Conservation (phyloP, 352 stramenopile genomes). For the Phytopythium chamaehyphon region DNA sequence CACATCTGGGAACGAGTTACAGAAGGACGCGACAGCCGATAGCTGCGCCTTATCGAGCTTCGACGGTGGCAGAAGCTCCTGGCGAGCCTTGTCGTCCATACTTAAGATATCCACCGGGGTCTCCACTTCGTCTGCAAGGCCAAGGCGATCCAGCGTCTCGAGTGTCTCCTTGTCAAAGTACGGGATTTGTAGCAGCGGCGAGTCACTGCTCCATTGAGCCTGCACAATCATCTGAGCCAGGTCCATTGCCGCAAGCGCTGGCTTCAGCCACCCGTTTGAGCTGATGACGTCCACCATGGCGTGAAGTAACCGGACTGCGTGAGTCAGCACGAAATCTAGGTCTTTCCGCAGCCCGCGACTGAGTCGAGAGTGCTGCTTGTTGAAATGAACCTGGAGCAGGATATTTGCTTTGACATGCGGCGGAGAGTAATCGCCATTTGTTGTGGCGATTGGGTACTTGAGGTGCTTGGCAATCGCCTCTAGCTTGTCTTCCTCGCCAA, state of each 20-base stretch:
- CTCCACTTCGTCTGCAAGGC: constrained; percentile 70
- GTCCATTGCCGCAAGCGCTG: constrained; percentile 98
- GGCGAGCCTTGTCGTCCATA: constrained; percentile 92
- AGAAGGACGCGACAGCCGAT: constrained; percentile 98
- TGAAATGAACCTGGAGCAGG: constrained; percentile 97
- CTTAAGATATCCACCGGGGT: constrained; percentile 85
- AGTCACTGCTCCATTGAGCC: constrained; percentile 97
- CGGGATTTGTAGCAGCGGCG: constrained; percentile 94
- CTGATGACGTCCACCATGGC: constrained; percentile 99
- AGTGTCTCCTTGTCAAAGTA: constrained; percentile 82
- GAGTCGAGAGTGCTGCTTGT: constrained; percentile 87
- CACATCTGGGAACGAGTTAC: constrained; percentile 98
- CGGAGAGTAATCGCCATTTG: constrained; percentile 86
- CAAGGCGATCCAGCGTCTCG: constrained; percentile 43
- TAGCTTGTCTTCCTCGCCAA: constrained; percentile 92
- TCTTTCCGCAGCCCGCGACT: constrained; percentile 91
- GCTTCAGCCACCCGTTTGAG: constrained; percentile 98
- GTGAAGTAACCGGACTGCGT: constrained; percentile 94
- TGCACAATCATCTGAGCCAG: constrained; percentile 99
- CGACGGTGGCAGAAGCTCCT: constrained; percentile 87
- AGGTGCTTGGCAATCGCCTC: constrained; percentile 93
- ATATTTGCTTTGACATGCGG: constrained; percentile 96
- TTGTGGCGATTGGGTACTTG: constrained; percentile 87
- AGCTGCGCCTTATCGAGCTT: constrained; percentile 80
- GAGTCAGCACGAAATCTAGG: constrained; percentile 87